phyloP scores from a whole-genome alignment of 805 yeast species.

The Grigorovia yakushimaensis region DNA sequence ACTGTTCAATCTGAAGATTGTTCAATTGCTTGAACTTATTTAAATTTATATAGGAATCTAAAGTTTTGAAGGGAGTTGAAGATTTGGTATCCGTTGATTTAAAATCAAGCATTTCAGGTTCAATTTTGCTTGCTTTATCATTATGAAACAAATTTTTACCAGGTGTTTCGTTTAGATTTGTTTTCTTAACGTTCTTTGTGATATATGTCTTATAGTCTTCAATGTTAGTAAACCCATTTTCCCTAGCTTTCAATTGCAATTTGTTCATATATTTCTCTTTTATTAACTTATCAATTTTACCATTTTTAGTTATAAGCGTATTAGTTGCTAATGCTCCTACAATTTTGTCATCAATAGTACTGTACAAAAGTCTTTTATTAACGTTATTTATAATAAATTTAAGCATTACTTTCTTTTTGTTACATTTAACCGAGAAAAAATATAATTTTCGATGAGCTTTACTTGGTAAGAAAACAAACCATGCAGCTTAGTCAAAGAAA shows the following conservation, averaged over 20 bases:
- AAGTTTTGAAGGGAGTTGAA: constrained; percentile 55
- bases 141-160: too few relatives aligned
- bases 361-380: not conserved
- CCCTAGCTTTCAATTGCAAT: not conserved
- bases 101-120: too few relatives aligned
- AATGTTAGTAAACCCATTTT: not conserved
- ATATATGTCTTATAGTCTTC: not conserved
- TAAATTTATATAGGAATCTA: constrained; percentile 60
- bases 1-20: constrained; percentile 54
- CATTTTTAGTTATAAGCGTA: not conserved
- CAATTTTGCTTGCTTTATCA: too few relatives aligned
- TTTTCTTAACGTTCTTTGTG: too few relatives aligned
- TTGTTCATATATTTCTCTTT: not conserved
- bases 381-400: not conserved
- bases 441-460: too few relatives aligned
- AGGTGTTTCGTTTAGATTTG: too few relatives aligned
- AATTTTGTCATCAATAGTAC: not conserved
- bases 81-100: not conserved
- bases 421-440: too few relatives aligned
- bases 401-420: too few relatives aligned
- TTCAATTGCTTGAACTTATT: constrained; percentile 53
- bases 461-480: too few relatives aligned
- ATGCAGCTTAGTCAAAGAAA: too few relatives aligned
- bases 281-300: not conserved
- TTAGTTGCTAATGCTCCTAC: not conserved